phyloP scores from a whole-genome alignment of 2,329 filamentous ascomycete genomes.

The Simplicillium aogashimaense region DNA sequence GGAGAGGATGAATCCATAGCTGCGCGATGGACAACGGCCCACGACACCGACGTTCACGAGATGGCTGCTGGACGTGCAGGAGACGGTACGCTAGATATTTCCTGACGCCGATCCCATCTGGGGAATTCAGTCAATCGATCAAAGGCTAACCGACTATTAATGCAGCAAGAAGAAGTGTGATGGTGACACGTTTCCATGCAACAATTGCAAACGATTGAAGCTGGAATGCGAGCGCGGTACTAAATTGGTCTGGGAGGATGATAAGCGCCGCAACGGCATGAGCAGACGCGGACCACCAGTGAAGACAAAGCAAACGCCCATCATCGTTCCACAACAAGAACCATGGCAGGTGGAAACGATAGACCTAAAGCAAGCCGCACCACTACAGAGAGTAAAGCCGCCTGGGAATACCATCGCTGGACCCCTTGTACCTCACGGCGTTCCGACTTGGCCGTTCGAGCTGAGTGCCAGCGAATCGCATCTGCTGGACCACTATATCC shows the following conservation, averaged over 20 bases:
- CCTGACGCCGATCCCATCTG: not conserved
- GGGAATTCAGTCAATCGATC: not conserved
- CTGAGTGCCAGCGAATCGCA: slow-evolving; percentile 6
- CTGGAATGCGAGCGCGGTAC: slow-evolving; percentile 6
- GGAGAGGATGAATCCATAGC: too few relatives aligned
- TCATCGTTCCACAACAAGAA: too few relatives aligned
- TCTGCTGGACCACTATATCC: slow-evolving; percentile 10
- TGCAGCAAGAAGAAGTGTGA: slow-evolving; percentile 8
- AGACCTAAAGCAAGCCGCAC: not conserved
- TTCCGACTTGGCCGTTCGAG: slow-evolving; percentile 9
- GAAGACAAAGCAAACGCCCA: too few relatives aligned
- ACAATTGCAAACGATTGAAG: slow-evolving; percentile 5
- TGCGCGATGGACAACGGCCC: not conserved
- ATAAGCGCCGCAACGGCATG: slow-evolving; percentile 8
- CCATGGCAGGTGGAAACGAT: not conserved
- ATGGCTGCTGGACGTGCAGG: not conserved
- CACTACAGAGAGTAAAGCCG: too few relatives aligned
- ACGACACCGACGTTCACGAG: not conserved
- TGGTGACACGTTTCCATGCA: slow-evolving; percentile 5
- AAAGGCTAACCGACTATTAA: too few relatives aligned
- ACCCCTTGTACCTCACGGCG: not conserved
- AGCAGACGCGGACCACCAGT: slow-evolving; percentile 6
- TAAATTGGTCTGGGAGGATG: slow-evolving; percentile 11
- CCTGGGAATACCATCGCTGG: too few relatives aligned
- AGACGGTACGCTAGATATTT: not conserved